Percentiles rank a stretch among this genome's conserved stretches.
phyloP scores from a whole-genome alignment of 2,329 filamentous ascomycete species.

The Blumeria graminis region DNA sequence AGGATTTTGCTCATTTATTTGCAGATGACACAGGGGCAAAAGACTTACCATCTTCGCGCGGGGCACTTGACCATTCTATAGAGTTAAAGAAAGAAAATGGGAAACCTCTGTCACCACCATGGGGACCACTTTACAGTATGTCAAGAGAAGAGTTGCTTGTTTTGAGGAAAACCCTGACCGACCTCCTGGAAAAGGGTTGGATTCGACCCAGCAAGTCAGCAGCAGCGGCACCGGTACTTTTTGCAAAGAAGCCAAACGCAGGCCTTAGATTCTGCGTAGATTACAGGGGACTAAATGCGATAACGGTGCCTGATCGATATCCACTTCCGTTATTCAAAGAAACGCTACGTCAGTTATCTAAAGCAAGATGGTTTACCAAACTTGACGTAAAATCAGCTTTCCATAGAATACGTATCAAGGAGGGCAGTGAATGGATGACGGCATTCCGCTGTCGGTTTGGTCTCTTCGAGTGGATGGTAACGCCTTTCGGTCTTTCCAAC shows the following conservation, averaged over 20 bases:
- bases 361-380: not conserved
- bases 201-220: not conserved
- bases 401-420: not conserved
- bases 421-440: not conserved
- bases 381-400: not conserved
- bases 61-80: not conserved
- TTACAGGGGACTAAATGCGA: not conserved
- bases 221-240: not conserved
- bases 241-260: not conserved
- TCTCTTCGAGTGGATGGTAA: not conserved
- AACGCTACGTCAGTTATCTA: not conserved
- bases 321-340: not conserved
- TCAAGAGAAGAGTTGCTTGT: not conserved
- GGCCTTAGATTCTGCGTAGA: not conserved
- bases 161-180: not conserved
- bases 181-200: not conserved
- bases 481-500: not conserved
- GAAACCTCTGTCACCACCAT: not conserved
- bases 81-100: not conserved
- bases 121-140: not conserved
- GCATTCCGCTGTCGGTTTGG: not conserved
- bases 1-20: not conserved
- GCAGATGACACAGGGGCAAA: not conserved
- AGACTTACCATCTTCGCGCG: not conserved
- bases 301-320: not conserved